These are phyloP conservation scores for Chrysoporthe cubensis DNA, from an alignment of 2,329 filamentous ascomycete species.

Conservation along the genomic window DNA sequence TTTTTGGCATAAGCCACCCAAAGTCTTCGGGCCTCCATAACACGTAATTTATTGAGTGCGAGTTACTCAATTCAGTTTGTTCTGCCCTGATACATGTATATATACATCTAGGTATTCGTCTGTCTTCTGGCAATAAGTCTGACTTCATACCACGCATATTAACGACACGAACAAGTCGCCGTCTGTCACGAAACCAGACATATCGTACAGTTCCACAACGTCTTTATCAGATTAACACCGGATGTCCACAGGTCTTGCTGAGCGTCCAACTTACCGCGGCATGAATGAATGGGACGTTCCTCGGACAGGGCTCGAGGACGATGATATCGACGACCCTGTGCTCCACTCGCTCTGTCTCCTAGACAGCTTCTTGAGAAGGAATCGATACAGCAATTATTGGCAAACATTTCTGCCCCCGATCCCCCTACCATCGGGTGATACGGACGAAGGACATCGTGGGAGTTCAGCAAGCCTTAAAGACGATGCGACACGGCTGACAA, in stretches of 20 bases:
- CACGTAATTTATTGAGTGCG: background rate
- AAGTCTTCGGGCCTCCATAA: background rate
- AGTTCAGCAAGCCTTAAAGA: background rate
- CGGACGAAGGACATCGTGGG: background rate
- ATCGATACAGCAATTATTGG: background rate
- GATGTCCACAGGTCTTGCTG: background rate
- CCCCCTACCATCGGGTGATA: background rate
- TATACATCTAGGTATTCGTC: too few species aligned
- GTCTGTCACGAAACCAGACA: too few species aligned
- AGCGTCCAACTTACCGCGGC: background rate
- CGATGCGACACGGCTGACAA: background rate
- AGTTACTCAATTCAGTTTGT: too few species aligned
- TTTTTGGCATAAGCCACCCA: background rate
- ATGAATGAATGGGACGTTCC: background rate
- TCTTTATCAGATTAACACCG: too few species aligned
- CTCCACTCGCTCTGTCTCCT: background rate
- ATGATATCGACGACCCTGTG: background rate
- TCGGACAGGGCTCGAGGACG: background rate
- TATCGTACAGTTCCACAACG: too few species aligned
- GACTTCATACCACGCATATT: too few species aligned
- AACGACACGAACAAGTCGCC: too few species aligned
- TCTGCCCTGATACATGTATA: too few species aligned
- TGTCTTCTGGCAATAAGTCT: too few species aligned
- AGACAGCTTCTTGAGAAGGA: background rate
- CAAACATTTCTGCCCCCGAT: background rate